Conservation (phyloP, 2,329 filamentous ascomycete genomes). For the Fusarium algeriense region DNA sequence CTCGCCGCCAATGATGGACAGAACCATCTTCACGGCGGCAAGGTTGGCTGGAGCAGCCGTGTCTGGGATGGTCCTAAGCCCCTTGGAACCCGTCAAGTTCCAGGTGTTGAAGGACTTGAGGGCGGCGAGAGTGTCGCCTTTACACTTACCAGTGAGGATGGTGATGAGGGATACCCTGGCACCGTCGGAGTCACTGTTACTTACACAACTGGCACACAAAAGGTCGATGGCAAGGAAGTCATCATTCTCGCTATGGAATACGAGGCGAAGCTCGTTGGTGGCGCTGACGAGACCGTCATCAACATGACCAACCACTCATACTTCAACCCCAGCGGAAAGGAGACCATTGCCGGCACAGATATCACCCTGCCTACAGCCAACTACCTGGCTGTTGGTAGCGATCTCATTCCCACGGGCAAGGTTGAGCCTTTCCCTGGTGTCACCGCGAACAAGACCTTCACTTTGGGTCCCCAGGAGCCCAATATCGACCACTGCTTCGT, state of each 20-base stretch:
- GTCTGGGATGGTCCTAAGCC: conserved; percentile 79
- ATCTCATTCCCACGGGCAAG: conserved; percentile 78
- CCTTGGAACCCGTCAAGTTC: conserved; percentile 64
- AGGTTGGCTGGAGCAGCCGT: conserved; percentile 83
- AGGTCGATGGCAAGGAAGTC: conserved; percentile 70
- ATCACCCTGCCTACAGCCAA: conserved; percentile 75
- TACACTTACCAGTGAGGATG: conserved; percentile 76
- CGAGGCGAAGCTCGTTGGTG: conserved; percentile 82
- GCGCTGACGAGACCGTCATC: conserved; percentile 88
- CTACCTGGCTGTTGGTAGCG: conserved; percentile 80
- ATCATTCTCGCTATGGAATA: conserved; percentile 88
- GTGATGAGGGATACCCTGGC: conserved; percentile 91
- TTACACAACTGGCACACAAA: conserved; percentile 81
- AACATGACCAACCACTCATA: conserved; percentile 97
- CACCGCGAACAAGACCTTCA: conserved; percentile 75
- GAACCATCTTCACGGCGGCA: conserved; percentile 81
- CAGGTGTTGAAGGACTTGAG: conserved; percentile 63
- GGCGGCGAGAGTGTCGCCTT: conserved; percentile 77
- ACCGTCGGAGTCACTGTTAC: conserved; percentile 81
- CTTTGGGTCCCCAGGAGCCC: conserved; percentile 76
- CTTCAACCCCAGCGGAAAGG: conserved; percentile 71
- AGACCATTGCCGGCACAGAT: conserved; percentile 66
- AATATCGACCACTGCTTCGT: conserved; percentile 94
- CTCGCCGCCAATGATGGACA: conserved; percentile 81
- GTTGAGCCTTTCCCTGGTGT: conserved; percentile 75